Base-by-base conservation (phyloP, 306 rosid genomes). In the Vachellia pachyceras region DNA sequence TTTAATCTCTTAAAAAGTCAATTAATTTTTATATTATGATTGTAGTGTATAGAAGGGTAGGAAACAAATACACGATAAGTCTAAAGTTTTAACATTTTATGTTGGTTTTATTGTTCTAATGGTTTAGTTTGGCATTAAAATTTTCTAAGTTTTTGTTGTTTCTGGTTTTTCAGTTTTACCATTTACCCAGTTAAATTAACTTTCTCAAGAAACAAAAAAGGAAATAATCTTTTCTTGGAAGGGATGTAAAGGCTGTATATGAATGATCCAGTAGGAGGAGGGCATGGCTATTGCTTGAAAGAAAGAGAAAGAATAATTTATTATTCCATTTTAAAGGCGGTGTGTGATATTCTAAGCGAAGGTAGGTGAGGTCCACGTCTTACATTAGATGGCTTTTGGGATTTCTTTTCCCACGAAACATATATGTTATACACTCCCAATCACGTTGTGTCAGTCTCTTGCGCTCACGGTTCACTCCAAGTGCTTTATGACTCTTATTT, bases 151-250 rank as follows among this genome's bases (percentile, higher is more conserved):
- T 29, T 29, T 29, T 29, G 33, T 29, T 29, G 33, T 29, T 29
- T 7, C 0, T 52, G 17, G 15, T 3, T 49, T 37, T 37, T 3
- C 33, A 29, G 5, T 49, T 49, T 49, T 5, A 5, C 55, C 17
- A 5, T 14, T 49, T 49, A 15, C 10, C 10, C 45, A n/a, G n/a
- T n/a, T n/a, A n/a, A n/a, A n/a, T n/a, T n/a, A n/a, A n/a, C n/a
- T n/a, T n/a, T n/a, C n/a, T n/a, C n/a, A n/a, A n/a, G n/a, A n/a
- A n/a, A n/a, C n/a, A n/a, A n/a, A n/a, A n/a, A n/a, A n/a, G n/a
- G n/a, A n/a, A n/a, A n/a, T n/a, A n/a, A n/a, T n/a, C 45, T 60
- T 69, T 58, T 36, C 83, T 79, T 79, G 14, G 12, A 79, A 70
- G 77, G 57, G 54, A 72, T 46, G 78, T 10, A 61, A 71, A 41